These are phyloP conservation scores for Neurospora discreta DNA, from an alignment of 495 filamentous ascomycete species.

Conservation along the genomic window DNA sequence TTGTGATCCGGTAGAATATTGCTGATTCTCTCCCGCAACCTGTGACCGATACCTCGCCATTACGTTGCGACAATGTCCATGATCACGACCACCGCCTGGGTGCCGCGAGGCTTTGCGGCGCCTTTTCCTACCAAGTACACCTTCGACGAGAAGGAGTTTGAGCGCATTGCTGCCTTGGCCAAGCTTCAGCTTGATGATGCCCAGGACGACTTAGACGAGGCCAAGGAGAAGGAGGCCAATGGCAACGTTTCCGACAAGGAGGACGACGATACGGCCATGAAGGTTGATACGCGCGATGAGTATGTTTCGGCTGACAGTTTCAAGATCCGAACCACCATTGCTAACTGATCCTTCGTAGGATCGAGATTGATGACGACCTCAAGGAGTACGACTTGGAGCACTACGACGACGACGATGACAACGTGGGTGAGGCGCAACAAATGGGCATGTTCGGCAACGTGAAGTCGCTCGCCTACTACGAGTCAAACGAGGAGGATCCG, in stretches of 20 bases:
- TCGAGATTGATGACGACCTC: constrained; percentile 60
- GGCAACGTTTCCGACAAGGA: constrained; percentile 14
- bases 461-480: constrained; percentile 84
- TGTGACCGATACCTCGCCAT: constrained; percentile 1
- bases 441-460: constrained; percentile 94
- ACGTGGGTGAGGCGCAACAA: constrained; percentile 48
- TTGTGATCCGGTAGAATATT: constrained; percentile 1
- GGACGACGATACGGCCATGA: neutral
- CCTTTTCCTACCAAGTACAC: constrained; percentile 83
- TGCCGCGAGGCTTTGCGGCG: constrained; percentile 86
- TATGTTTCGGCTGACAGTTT: neutral
- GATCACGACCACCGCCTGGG: constrained; percentile 92
- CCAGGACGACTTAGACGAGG: constrained; percentile 69
- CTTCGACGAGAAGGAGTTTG: constrained; percentile 86
- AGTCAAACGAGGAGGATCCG: constrained; percentile 84
- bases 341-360: constrained; percentile 19
- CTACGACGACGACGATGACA: constrained; percentile 72
- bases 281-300: constrained; percentile 13
- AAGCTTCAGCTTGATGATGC: constrained; percentile 89
- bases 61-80: constrained; percentile 40
- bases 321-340: neutral
- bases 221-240: constrained; percentile 33
- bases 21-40: neutral
- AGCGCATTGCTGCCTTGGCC: constrained; percentile 79
- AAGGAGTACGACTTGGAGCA: constrained; percentile 93